Base-by-base conservation (phyloP, 2,329 filamentous ascomycete genomes). In the Exophiala sideris region DNA sequence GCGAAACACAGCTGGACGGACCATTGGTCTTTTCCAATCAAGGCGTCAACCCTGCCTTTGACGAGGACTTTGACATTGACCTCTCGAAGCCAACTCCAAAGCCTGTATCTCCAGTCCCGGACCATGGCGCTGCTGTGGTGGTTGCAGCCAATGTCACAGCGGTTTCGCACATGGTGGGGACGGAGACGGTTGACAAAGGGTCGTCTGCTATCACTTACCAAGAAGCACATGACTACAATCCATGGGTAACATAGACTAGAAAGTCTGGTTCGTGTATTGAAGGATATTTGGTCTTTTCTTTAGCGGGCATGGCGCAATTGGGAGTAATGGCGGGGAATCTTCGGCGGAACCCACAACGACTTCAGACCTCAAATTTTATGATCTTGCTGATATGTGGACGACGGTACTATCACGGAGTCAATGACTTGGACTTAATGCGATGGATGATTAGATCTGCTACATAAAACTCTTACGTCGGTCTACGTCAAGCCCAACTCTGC, bases 11-110 rank as follows among this genome's bases (percentile, higher is more conserved):
- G 34, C 36, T 56, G 10, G 48, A 44, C 32, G 53, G 53, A n/a
- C 42, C 42, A 21, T 21, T 56, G 18, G n/a, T 29, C 5, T 56
- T 56, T 21, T 47, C 48, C 42, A 56, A 56, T 36, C 12, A 39
- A 3, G 48, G 53, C 3, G 53, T 44, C n/a, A 35, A 21, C 20
- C 5, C 38, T 4, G 42, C 29, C 24, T 11, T 12, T 24, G 44
- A 48, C 21, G n/a, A 36, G 5, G 35, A 48, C 9, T 56, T 51
- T 34, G 53, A 56, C 38, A 29, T 56, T 21, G 34, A 33, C 11
- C 48, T 51, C 20, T 32, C 53, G 14, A 20, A 39, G 14, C 9
- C 24, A 12, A 9, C 12, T 14, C 20, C 18, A 14, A n/a, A n/a
- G 11, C 14, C 38, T 6, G 33, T 29, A 29, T 29, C 9, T 4